A percentile compares a stretch with the other conserved stretches of the same genome.
phyloP scores from a whole-genome alignment of 345 rosid genomes.

The Gossypioides kirkii region DNA sequence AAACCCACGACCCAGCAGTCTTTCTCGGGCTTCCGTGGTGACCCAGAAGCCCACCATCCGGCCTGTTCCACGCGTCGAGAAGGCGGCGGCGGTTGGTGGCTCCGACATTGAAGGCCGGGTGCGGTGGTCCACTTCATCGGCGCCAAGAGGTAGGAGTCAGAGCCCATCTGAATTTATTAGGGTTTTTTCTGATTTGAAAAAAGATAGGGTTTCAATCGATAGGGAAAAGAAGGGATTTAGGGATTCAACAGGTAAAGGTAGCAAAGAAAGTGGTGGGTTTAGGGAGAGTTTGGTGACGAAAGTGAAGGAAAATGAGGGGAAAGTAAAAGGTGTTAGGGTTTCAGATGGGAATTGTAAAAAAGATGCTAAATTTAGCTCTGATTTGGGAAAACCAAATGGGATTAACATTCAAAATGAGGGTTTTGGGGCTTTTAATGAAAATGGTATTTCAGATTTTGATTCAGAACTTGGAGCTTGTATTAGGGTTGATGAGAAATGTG shows the following conservation, averaged over 20 bases:
- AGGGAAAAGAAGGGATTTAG: slow-evolving; percentile 25
- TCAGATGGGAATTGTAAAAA: slow-evolving; percentile 15
- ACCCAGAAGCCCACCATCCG: slow-evolving; percentile 57
- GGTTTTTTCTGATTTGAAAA: slow-evolving; percentile 45
- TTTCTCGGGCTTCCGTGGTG: slow-evolving; percentile 28
- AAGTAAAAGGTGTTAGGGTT: slow-evolving; percentile 15
- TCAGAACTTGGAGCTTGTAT: slow-evolving; percentile 15
- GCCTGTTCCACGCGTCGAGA: slow-evolving; percentile 55
- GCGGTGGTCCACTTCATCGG: slow-evolving; percentile 54
- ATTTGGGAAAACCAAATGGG: slow-evolving; percentile 22
- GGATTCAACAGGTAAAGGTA: slow-evolving; percentile 20
- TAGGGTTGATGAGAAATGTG: slow-evolving; percentile 21
- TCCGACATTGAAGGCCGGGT: slow-evolving; percentile 32
- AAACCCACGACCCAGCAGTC: slow-evolving; percentile 33
- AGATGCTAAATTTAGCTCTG: slow-evolving; percentile 19
- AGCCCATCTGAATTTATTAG: slow-evolving; percentile 72
- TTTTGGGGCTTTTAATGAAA: slow-evolving; percentile 11
- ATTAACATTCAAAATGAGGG: slow-evolving; percentile 14
- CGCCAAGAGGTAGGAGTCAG: slow-evolving; percentile 73
- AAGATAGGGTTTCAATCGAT: slow-evolving; percentile 34
- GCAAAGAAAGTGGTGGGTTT: slow-evolving; percentile 34
- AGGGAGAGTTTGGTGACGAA: slow-evolving; percentile 24
- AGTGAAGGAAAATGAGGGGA: slow-evolving; percentile 25
- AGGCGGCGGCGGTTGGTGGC: slow-evolving; percentile 23
- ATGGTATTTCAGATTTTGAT: slow-evolving; percentile 17